Conservation (phyloP, 164 flowering plant genomes). For the Nymphaea colorata region DNA sequence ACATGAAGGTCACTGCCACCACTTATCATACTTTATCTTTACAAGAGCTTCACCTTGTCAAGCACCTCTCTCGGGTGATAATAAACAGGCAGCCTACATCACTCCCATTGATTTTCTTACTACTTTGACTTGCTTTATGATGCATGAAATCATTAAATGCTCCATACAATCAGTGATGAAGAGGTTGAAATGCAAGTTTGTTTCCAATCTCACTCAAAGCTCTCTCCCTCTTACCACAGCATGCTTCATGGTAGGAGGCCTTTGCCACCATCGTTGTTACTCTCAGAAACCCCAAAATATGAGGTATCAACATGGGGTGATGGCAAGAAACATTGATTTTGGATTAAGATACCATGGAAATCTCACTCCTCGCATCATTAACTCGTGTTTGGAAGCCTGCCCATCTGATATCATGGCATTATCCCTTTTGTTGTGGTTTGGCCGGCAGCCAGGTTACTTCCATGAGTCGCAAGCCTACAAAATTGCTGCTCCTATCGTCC, state of each 20-base stretch:
- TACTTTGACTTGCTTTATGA: neutral
- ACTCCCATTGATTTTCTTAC: neutral
- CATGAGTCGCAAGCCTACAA: conserved; percentile 24
- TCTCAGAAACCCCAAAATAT: neutral
- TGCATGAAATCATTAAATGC: neutral
- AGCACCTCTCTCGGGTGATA: neutral
- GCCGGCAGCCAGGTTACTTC: conserved; percentile 37
- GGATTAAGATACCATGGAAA: neutral
- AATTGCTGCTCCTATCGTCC: conserved; percentile 26
- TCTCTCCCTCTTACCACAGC: neutral
- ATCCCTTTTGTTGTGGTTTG: conserved; percentile 58
- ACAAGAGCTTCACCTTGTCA: too few relatives aligned
- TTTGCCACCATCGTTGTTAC: neutral
- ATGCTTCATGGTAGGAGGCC: neutral
- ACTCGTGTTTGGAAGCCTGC: conserved; percentile 28
- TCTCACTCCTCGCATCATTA: conserved; percentile 24
- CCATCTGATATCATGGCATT: conserved; percentile 44
- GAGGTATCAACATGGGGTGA: neutral
- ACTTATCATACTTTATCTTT: too few relatives aligned
- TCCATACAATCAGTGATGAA: neutral
- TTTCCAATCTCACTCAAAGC: neutral
- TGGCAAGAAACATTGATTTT: neutral
- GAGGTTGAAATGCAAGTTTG: neutral
- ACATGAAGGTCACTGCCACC: too few relatives aligned
- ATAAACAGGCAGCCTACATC: neutral